A percentile compares a stretch with the other conserved stretches of the same genome.
Conservation (phyloP, 2,329 filamentous ascomycete species). For the Colletotrichum theobromicola region DNA sequence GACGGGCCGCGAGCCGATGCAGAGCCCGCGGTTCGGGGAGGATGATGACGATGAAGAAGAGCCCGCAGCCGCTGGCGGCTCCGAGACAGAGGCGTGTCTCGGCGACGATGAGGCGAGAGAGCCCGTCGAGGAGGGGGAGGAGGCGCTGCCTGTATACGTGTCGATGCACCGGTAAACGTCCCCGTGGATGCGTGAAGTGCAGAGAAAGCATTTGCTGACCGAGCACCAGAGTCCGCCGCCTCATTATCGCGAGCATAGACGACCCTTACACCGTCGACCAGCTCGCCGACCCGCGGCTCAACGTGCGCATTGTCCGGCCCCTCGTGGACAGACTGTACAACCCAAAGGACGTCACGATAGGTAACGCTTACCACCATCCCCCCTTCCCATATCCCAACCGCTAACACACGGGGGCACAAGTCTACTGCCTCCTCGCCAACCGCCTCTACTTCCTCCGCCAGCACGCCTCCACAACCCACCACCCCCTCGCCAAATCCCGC, state of each 20-base stretch:
- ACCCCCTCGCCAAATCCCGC: constrained; percentile 72
- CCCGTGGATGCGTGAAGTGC: not conserved
- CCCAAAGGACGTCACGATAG: constrained; percentile 66
- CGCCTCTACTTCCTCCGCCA: constrained; percentile 72
- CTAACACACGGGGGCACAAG: constrained; percentile 37
- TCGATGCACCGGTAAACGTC: constrained; percentile 17
- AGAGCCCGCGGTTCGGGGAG: not conserved
- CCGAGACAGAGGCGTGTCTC: constrained; percentile 18
- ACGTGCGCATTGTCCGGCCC: constrained; percentile 68
- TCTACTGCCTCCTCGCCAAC: constrained; percentile 76
- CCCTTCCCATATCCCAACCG: not conserved
- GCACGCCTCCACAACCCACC: constrained; percentile 68
- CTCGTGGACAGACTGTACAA: constrained; percentile 73
- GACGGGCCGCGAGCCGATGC: not conserved
- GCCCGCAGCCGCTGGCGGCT: not conserved
- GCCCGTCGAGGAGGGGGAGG: not conserved
- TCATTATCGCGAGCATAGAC: constrained; percentile 32
- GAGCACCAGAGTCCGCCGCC: constrained; percentile 4
- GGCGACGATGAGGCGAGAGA: not conserved
- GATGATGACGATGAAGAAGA: constrained; percentile 2
- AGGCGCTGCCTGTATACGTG: constrained; percentile 4
- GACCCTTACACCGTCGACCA: constrained; percentile 61
- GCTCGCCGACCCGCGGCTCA: constrained; percentile 70
- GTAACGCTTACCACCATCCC: constrained; percentile 39
- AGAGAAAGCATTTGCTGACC: not conserved